Evolutionary conservation across 495 filamentous ascomycete genomes (phyloP), one percentile per base, ranked within the genome.

Genomic region (Peziza echinospora): DNA sequence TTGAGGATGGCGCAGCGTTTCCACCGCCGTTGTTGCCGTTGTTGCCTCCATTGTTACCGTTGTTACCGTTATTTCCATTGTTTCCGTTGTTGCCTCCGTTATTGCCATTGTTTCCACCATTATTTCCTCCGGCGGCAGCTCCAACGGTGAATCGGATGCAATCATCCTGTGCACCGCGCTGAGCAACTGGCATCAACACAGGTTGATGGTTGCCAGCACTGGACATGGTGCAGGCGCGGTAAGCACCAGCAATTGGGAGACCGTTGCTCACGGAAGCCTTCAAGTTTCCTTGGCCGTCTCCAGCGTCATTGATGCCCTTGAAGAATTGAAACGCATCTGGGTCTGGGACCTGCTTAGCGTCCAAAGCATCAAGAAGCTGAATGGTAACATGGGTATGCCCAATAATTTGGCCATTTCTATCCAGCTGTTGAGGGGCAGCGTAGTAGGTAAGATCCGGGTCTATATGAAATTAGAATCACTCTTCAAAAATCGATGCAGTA

Each of bases 361-460:
- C 72, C 49, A 71, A 52, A 43, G 53, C 60, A 56, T 62, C 60
- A 25, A 77, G 50, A 47, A 71, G 63, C 59, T 83, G 78, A 43
- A 81, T 63, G 5, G 77, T 80, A 43, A 83, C 68, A 63, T 82
- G 78, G 45, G 73, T 77, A 63, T 83, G 78, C 22, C 78, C 78
- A 50, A 80, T 68, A 26, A 25, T 16, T 11, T 24, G 30, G 7
- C 41, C 26, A 26, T 40, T 24, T 28, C 21, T 25, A 0, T 43
- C 40, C 8, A 43, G 40, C 7, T 43, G 9, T 19, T 82, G 79
- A 19, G 78, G 78, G n/a, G 75, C 73, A 21, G 71, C 59, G 62
- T 82, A 83, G 60, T 83, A 83, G 28, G 77, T 68, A 37, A 45
- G 60, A 21, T 60, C 53, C 3, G 67, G 63, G 28, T 58, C n/a